Evolutionary conservation across 2,329 filamentous ascomycete species (phyloP), one percentile per base, ranked within the genome.

Genomic region (Talaromyces sp.): DNA sequence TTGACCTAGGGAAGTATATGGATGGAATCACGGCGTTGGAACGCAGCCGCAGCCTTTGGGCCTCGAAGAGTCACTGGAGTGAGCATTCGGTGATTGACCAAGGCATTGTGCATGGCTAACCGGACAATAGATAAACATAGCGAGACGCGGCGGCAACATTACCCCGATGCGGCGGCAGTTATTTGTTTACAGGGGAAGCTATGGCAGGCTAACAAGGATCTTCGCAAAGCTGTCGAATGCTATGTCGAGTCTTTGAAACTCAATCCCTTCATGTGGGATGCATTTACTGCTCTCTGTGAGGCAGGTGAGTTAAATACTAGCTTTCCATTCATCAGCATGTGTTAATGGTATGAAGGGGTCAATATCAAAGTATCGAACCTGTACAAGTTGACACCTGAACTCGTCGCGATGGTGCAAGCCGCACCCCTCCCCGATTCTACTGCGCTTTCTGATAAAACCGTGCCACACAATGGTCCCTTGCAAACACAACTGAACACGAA

Each of bases 181-280:
- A 83, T 87, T 65, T 95, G 90, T 69, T 79, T 99, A 42, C 82
- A 96, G 33, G 95, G 92, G 30, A 96, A 96, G 76, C 81, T 99
- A 31, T 94, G 92, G 79, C 87, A 89, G 56, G 91, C 86, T 2
- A 89, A 95, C 68, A 90, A 84, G 64, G 86, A 96, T 68, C 84
- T 91, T 69, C 90, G 90, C 70, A 92, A 91, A 75, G 93, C 95
- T 7, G 87, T 94, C 16, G 85, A 90, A 66, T 92, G 87, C 74
- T 98, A 95, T 72, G 92, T 96, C 67, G 92, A 96, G 63, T 87
- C 93, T 5, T 79, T 99, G 69, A 96, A 93, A 76, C 76, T 88
- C 60, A 99, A 98, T 70, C 93, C 95, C 1, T 94, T 98, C 76
- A 95, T 96, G 85, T 99, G 95, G 95, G 95, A 99, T 80, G 93